These are phyloP conservation scores for Glaciozyma martinii DNA, from an alignment of 768 basidiomycete species.

Conservation along the genomic window DNA sequence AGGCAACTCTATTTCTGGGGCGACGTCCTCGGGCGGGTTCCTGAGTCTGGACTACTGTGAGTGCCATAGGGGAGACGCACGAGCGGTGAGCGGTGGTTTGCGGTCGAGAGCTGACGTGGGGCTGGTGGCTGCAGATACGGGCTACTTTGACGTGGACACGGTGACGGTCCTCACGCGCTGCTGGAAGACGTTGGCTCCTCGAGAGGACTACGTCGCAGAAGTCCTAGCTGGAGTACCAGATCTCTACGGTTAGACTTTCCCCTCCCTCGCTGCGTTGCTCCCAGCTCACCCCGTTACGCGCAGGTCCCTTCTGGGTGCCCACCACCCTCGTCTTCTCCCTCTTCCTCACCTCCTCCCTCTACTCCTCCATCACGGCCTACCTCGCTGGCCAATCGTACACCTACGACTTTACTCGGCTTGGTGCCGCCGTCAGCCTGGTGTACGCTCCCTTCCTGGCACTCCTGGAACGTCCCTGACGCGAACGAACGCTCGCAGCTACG, in stretches of 20 bases:
- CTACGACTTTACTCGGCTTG: slow-evolving; percentile 78
- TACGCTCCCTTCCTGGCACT: background rate
- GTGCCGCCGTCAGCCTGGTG: slow-evolving; percentile 69
- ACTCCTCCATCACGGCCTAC: slow-evolving; percentile 77
- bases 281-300: slow-evolving; percentile 55
- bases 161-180: slow-evolving; percentile 32
- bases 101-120: background rate
- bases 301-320: slow-evolving; percentile 58
- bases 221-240: slow-evolving; percentile 24
- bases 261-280: background rate
- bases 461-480: background rate
- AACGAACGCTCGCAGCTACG: slow-evolving; percentile 47
- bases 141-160: slow-evolving; percentile 73
- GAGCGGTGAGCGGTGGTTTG: background rate
- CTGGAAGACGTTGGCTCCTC: slow-evolving; percentile 34
- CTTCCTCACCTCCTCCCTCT: slow-evolving; percentile 87
- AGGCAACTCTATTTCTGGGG: slow-evolving; percentile 15
- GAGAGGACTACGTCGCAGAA: slow-evolving; percentile 31
- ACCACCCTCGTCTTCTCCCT: slow-evolving; percentile 88
- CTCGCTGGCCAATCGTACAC: slow-evolving; percentile 60
- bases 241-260: slow-evolving; percentile 42
- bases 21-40: slow-evolving; percentile 24
- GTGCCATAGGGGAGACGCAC: background rate
- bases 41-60: slow-evolving; percentile 29
- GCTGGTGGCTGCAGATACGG: slow-evolving; percentile 46